Conservation (phyloP, 371 early-diverging fungal genomes). For the Saksenaea vasiformis region DNA sequence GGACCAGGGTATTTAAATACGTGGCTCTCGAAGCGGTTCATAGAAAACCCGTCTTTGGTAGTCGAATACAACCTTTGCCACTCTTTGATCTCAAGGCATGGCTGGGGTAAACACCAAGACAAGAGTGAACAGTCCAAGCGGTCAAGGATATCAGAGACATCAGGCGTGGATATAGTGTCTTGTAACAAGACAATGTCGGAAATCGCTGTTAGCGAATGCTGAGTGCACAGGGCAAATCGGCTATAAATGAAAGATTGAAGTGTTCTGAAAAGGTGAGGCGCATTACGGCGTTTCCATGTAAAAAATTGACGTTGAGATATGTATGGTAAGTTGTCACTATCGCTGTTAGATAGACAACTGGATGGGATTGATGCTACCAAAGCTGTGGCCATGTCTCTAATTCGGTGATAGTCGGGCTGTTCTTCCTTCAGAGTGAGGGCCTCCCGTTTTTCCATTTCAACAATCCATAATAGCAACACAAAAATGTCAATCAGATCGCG, state of each 20-base stretch:
- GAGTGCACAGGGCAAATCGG: constrained; percentile 33
- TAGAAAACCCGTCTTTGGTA: constrained; percentile 62
- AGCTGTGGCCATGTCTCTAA: constrained; percentile 7
- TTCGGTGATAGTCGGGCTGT: constrained; percentile 11
- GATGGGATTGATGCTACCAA: constrained; percentile 18
- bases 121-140: constrained; percentile 43
- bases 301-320: constrained; percentile 25
- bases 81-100: constrained; percentile 22
- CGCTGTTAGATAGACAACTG: constrained; percentile 6
- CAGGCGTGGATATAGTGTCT: constrained; percentile 25
- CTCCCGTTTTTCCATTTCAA: constrained; percentile 24
- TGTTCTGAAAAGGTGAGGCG: constrained; percentile 50
- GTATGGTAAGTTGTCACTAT: constrained; percentile 10
- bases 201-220: constrained; percentile 12
- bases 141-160: constrained; percentile 39
- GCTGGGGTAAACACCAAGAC: constrained; percentile 50
- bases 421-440: neutral
- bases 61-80: constrained; percentile 58
- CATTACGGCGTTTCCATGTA: constrained; percentile 48
- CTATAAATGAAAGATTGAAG: constrained; percentile 52
- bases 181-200: constrained; percentile 21
- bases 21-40: constrained; percentile 65
- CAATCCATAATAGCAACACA: constrained; percentile 41
- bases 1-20: constrained; percentile 71
- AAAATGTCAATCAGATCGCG: constrained; percentile 38